Evolutionary conservation across 2,329 filamentous ascomycete species (phyloP).

Genomic region (Zymoseptoria pseudotritici): DNA sequence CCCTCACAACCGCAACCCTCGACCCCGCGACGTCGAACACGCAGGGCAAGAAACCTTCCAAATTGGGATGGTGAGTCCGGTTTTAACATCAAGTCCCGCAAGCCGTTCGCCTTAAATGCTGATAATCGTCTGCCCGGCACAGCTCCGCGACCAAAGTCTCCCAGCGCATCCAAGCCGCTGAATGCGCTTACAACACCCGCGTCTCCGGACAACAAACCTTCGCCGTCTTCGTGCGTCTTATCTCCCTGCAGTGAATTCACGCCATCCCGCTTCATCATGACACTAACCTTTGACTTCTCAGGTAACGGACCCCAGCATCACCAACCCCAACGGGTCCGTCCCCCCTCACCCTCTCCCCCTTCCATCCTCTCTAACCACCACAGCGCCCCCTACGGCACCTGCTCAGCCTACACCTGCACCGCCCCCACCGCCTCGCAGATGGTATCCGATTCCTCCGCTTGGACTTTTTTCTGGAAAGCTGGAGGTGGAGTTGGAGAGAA

Average conservation of each 20-base stretch:
- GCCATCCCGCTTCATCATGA: not conserved
- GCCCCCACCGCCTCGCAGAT: conserved; percentile 27
- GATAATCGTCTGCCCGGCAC: no score
- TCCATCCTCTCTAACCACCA: conserved; percentile 32
- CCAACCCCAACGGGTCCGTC: conserved; percentile 32
- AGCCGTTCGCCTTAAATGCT: no score
- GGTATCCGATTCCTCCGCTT: conserved; percentile 30
- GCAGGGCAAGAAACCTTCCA: conserved; percentile 28
- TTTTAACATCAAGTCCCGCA: no score
- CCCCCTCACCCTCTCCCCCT: not conserved
- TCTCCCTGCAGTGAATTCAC: not conserved
- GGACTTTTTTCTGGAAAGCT: conserved; percentile 34
- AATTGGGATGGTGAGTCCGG: conserved; percentile 13
- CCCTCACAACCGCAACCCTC: conserved; percentile 28
- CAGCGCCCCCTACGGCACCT: conserved; percentile 44
- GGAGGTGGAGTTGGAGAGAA: conserved; percentile 25
- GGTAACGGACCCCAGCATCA: conserved; percentile 41
- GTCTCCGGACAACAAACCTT: conserved; percentile 32
- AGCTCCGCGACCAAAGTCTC: conserved; percentile 27
- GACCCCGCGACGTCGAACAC: conserved; percentile 33
- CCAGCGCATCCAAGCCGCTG: conserved; percentile 36
- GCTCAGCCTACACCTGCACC: conserved; percentile 37
- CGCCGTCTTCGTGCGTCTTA: conserved; percentile 27
- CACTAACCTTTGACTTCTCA: not conserved
- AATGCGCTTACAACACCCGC: conserved; percentile 38